A percentile compares a stretch with the other conserved stretches of the same genome.
phyloP scores from a whole-genome alignment of 495 filamentous ascomycete genomes.

The Articulospora tetracladia region DNA sequence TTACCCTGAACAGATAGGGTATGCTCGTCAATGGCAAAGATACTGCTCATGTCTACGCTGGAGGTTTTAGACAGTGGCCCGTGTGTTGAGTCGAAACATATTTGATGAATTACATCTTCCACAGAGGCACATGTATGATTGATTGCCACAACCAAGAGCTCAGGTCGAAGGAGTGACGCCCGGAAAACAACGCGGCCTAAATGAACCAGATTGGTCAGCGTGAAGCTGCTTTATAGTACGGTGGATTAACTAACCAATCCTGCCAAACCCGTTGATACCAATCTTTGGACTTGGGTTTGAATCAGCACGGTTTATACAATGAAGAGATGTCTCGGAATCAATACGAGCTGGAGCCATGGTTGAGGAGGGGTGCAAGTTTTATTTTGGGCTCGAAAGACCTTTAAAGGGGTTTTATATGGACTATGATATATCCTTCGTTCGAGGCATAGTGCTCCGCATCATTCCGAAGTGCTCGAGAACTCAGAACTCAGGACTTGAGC shows the following conservation, averaged over 20 bases:
- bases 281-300: constrained; percentile 43
- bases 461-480: no score
- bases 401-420: no score
- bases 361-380: no score
- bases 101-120: constrained; percentile 8
- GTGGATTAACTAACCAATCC: constrained; percentile 55
- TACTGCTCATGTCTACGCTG: constrained; percentile 53
- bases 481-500: no score
- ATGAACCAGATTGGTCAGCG: no score
- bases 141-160: constrained; percentile 85
- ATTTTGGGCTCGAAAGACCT: no score
- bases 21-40: constrained; percentile 65
- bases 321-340: background rate
- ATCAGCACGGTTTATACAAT: background rate
- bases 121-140: constrained; percentile 79
- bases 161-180: constrained; percentile 70
- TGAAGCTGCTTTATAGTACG: background rate
- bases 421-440: no score
- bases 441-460: no score
- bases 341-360: constrained; percentile 4
- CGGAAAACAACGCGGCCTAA: constrained; percentile 69
- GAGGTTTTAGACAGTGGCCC: constrained; percentile 60
- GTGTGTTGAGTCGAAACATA: constrained; percentile 71
- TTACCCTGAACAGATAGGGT: constrained; percentile 89
- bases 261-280: constrained; percentile 98